Conservation (phyloP, 169 alveolate species). For the Plasmodium knowlesi region DNA sequence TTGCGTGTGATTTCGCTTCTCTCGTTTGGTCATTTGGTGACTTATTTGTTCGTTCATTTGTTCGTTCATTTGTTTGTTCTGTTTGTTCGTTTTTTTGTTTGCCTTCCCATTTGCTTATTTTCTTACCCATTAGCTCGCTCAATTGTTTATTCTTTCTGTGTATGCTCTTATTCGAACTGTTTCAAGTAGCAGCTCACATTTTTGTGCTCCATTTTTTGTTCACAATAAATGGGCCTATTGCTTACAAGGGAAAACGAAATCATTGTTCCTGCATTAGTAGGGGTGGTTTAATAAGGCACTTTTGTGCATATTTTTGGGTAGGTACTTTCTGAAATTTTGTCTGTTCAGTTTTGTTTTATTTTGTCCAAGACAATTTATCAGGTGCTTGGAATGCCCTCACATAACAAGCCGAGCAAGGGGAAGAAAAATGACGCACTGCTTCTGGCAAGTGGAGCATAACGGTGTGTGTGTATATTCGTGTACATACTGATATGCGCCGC, state of each 20-base stretch:
- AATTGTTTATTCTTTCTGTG: background rate
- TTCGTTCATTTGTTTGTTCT: background rate
- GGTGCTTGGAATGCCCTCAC: background rate
- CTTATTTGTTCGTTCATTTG: background rate
- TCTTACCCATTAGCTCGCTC: background rate
- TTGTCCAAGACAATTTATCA: background rate
- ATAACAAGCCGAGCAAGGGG: background rate
- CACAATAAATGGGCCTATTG: background rate
- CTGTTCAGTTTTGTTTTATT: constrained; percentile 12
- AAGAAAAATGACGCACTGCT: background rate
- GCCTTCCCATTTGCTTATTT: background rate
- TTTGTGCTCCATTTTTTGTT: background rate
- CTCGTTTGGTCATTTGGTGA: background rate
- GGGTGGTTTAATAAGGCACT: constrained; percentile 33
- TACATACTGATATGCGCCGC: background rate
- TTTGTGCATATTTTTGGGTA: constrained; percentile 6
- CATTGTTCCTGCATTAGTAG: background rate
- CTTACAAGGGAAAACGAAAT: background rate
- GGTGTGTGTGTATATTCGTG: background rate
- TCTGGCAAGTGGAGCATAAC: background rate
- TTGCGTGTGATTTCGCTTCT: background rate
- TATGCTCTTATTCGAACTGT: background rate
- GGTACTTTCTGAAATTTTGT: background rate
- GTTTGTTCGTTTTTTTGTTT: background rate
- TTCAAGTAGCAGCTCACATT: background rate